Evolutionary conservation across 2,329 filamentous ascomycete species (phyloP).

Genomic region (Phoma sp.): DNA sequence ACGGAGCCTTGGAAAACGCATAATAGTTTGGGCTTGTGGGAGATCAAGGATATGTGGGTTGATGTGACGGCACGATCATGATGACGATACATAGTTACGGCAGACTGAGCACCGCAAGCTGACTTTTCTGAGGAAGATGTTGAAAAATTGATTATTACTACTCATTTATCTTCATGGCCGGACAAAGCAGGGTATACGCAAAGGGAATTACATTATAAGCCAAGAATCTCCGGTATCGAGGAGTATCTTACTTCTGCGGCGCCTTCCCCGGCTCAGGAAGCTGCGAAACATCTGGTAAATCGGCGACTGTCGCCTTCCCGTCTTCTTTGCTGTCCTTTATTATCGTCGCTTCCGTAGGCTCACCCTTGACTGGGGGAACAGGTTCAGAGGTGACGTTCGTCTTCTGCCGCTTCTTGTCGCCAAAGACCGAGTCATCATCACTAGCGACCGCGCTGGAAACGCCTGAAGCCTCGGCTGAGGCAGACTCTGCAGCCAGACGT

Average conservation of each 20-base stretch:
- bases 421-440: slow-evolving; percentile 41
- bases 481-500: slow-evolving; percentile 49
- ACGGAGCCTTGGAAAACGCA: slow-evolving; percentile 39
- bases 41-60: slow-evolving; percentile 44
- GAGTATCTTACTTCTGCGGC: slow-evolving; percentile 17
- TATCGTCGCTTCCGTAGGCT: slow-evolving; percentile 37
- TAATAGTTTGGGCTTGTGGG: slow-evolving; percentile 38
- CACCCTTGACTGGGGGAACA: slow-evolving; percentile 4
- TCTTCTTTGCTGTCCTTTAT: slow-evolving; percentile 37
- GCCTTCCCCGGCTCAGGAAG: slow-evolving; percentile 43
- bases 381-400: slow-evolving; percentile 5
- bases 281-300: slow-evolving; percentile 48
- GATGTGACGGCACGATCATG: slow-evolving; percentile 32
- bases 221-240: slow-evolving; percentile 6
- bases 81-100: background rate
- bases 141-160: background rate
- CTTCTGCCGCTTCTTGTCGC: slow-evolving; percentile 29
- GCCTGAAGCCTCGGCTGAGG: slow-evolving; percentile 37
- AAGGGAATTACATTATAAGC: slow-evolving; percentile 29
- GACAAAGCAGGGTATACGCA: slow-evolving; percentile 16
- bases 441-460: slow-evolving; percentile 37
- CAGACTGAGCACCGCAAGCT: background rate
- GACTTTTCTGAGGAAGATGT: background rate
- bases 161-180: slow-evolving; percentile 1
- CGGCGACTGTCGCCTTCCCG: slow-evolving; percentile 31